Evolutionary conservation across 192 early-diverging fungal species (phyloP).

Genomic region (Nowakowskiella sp.): DNA sequence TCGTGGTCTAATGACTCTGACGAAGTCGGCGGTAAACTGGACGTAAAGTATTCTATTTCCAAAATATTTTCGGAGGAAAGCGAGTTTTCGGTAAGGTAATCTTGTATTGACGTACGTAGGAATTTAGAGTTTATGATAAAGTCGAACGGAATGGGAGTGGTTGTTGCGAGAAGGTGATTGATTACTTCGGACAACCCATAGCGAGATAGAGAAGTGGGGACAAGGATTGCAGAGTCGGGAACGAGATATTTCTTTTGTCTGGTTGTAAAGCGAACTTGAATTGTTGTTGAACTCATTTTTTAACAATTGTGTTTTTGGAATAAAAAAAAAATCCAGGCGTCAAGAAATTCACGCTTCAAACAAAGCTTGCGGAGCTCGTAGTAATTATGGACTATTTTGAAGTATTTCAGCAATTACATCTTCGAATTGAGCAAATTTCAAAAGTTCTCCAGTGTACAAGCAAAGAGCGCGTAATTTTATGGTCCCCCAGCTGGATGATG

Average conservation of each 20-base stretch:
- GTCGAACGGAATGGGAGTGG: constrained; percentile 77
- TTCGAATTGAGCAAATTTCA: too few relatives aligned
- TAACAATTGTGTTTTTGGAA: too few relatives aligned
- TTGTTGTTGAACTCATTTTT: too few relatives aligned
- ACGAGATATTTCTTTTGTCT: constrained; percentile 67
- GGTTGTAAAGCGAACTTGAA: constrained; percentile 81
- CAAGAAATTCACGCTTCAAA: too few relatives aligned
- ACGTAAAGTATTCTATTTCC: constrained; percentile 87
- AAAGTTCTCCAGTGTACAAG: too few relatives aligned
- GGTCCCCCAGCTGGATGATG: too few relatives aligned
- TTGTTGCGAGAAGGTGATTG: constrained; percentile 77
- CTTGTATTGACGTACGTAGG: constrained; percentile 63
- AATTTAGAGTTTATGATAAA: constrained; percentile 91
- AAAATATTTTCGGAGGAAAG: constrained; percentile 64
- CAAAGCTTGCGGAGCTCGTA: too few relatives aligned
- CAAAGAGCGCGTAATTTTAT: too few relatives aligned
- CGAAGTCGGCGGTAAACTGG: constrained; percentile 75
- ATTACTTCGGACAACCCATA: constrained; percentile 91
- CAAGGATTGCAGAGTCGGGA: constrained; percentile 76
- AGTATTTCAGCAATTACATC: too few relatives aligned
- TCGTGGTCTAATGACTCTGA: constrained; percentile 78
- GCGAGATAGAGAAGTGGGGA: constrained; percentile 75
- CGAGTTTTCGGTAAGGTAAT: constrained; percentile 58
- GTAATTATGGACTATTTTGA: too few relatives aligned
- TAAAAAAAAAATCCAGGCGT: too few relatives aligned